A percentile compares a stretch with the other conserved stretches of the same genome.
These are phyloP conservation scores for Aspergillus diversus DNA, from an alignment of 495 filamentous ascomycete genomes.

Conservation along the genomic window DNA sequence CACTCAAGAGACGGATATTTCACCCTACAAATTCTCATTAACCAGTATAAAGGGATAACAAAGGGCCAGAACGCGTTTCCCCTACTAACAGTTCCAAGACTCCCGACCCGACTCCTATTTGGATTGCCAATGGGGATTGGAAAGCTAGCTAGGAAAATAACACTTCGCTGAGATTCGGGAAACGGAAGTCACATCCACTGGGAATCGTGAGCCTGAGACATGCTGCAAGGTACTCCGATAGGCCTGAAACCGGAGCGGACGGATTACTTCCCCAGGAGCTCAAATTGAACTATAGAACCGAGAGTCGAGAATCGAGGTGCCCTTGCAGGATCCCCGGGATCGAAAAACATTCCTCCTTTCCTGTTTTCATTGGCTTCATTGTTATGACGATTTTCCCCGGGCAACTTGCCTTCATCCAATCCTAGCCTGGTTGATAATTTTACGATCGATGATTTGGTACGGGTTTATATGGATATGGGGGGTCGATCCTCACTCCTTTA, in stretches of 20 bases:
- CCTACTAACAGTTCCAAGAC: too few relatives aligned
- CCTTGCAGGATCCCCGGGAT: conserved; percentile 15
- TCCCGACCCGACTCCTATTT: too few relatives aligned
- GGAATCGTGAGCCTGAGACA: conserved; percentile 20
- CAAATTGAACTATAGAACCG: conserved; percentile 18
- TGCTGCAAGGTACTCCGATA: conserved; percentile 30
- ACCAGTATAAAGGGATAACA: too few relatives aligned
- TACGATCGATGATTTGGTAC: not conserved
- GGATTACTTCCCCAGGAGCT: conserved; percentile 2
- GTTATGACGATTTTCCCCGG: not conserved
- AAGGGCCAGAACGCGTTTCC: too few relatives aligned
- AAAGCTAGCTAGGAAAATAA: too few relatives aligned
- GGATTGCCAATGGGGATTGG: too few relatives aligned
- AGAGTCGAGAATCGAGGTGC: conserved; percentile 1
- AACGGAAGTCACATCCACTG: too few relatives aligned
- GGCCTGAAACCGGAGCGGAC: conserved; percentile 27
- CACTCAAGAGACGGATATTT: too few relatives aligned
- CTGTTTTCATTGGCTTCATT: conserved; percentile 1
- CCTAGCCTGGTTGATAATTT: not conserved
- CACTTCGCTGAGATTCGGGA: too few relatives aligned
- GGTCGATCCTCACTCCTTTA: conserved; percentile 17
- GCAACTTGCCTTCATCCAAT: not conserved
- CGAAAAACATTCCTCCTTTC: not conserved
- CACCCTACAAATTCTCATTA: too few relatives aligned
- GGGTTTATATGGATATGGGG: not conserved